Conservation (phyloP, 192 early-diverging fungal species). For the Rhizoclosmatium sp. region DNA sequence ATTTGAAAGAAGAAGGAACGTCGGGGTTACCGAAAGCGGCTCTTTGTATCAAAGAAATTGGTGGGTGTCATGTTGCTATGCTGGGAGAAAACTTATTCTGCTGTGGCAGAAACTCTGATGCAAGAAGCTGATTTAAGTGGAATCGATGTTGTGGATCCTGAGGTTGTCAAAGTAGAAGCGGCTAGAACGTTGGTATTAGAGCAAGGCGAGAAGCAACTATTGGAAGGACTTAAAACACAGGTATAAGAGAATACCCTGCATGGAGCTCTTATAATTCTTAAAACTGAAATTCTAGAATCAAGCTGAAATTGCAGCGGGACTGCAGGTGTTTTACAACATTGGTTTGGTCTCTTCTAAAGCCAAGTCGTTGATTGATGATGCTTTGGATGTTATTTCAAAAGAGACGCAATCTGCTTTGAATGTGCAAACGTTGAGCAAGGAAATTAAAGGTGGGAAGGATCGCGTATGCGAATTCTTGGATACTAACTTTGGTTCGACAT, state of each 20-base stretch:
- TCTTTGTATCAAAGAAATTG: constrained; percentile 27
- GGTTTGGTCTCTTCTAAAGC: constrained; percentile 40
- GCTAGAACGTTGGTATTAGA: constrained; percentile 52
- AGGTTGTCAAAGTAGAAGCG: constrained; percentile 56
- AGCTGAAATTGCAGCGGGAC: constrained; percentile 50
- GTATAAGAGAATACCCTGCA: neutral
- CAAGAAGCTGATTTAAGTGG: constrained; percentile 69
- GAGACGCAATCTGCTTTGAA: constrained; percentile 43
- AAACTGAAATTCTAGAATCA: constrained; percentile 47
- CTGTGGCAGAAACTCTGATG: constrained; percentile 54
- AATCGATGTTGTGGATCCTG: constrained; percentile 68
- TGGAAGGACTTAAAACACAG: constrained; percentile 45
- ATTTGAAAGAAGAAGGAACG: constrained; percentile 29
- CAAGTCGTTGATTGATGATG: constrained; percentile 40
- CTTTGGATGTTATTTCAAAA: constrained; percentile 41
- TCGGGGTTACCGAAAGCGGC: constrained; percentile 22
- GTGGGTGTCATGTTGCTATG: neutral
- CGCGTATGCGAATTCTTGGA: neutral
- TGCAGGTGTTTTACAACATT: constrained; percentile 59
- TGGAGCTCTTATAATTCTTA: constrained; percentile 2
- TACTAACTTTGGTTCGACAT: neutral
- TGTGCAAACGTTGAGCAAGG: constrained; percentile 45
- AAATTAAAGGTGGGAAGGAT: constrained; percentile 46
- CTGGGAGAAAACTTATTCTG: neutral
- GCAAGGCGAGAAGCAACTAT: constrained; percentile 53